These are phyloP conservation scores for Raphanus hybrid DNA, from an alignment of 441 rosid genomes.

Conservation along the genomic window DNA sequence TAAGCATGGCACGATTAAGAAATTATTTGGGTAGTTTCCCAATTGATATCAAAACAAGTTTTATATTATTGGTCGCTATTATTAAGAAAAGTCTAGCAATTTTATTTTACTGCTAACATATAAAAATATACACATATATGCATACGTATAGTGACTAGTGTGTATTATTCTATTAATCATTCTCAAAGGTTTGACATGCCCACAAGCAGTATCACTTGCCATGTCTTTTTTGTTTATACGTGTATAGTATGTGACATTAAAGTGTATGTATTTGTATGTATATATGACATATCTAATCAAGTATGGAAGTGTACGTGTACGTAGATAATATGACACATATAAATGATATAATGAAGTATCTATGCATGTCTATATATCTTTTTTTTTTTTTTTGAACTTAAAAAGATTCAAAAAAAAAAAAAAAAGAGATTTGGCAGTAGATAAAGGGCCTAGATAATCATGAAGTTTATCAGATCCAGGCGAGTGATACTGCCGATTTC, in stretches of 20 bases:
- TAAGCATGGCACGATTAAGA: conserved; percentile 10
- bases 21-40: conserved; percentile 32
- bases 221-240: conserved; percentile 24
- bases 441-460: conserved; percentile 44
- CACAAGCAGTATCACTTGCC: conserved; percentile 41
- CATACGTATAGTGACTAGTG: background rate
- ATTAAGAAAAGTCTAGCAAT: conserved; percentile 26
- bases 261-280: background rate
- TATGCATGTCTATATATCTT: background rate
- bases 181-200: conserved; percentile 30
- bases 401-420: no score
- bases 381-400: no score
- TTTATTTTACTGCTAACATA: conserved; percentile 22
- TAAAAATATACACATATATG: background rate
- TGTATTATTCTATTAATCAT: conserved; percentile 25
- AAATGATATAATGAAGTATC: conserved; percentile 6
- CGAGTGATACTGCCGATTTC: conserved; percentile 41
- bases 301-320: background rate
- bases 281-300: conserved; percentile 1
- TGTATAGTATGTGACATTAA: conserved; percentile 10
- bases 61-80: conserved; percentile 24
- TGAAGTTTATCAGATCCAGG: conserved; percentile 39
- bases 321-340: background rate
- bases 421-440: conserved; percentile 28
- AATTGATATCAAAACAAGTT: conserved; percentile 28